Conservation (phyloP, 2,329 filamentous ascomycete genomes). For the Coleophoma cylindrospora region DNA sequence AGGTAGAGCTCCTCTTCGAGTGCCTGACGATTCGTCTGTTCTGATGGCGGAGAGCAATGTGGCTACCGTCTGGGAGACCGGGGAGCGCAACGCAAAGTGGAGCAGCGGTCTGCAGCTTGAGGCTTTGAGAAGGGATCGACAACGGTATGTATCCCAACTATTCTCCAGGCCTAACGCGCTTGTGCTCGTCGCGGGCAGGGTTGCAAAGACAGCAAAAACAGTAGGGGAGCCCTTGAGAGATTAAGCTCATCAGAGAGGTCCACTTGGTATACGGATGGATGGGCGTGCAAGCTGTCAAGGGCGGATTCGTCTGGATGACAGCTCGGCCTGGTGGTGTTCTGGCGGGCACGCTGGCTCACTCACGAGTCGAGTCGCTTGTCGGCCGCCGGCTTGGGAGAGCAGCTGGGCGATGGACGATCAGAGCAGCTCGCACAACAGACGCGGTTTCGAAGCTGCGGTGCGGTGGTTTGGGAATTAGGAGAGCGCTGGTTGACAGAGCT, state of each 20-base stretch:
- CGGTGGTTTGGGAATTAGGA: no score
- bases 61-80: constrained; percentile 6
- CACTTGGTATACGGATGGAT: constrained; percentile 4
- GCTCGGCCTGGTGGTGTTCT: no score
- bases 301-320: no score
- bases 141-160: constrained; percentile 7
- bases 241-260: constrained; percentile 19
- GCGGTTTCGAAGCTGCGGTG: no score
- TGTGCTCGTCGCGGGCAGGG: constrained; percentile 7
- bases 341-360: no score
- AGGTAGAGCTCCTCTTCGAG: constrained; percentile 5
- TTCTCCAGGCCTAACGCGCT: constrained; percentile 7
- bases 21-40: constrained; percentile 7
- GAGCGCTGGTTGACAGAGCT: no score
- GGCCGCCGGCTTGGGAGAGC: constrained; percentile 6
- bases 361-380: background rate
- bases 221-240: constrained; percentile 8
- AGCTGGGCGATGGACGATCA: constrained; percentile 10
- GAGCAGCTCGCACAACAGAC: constrained; percentile 3
- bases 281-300: no score
- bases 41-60: constrained; percentile 10
- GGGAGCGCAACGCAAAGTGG: constrained; percentile 1
- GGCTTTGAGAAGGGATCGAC: constrained; percentile 20
- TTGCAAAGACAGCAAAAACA: constrained; percentile 1
- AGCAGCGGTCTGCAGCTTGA: constrained; percentile 7